phyloP scores from a whole-genome alignment of 2,329 filamentous ascomycete species.

The Botrytis fragariae region DNA sequence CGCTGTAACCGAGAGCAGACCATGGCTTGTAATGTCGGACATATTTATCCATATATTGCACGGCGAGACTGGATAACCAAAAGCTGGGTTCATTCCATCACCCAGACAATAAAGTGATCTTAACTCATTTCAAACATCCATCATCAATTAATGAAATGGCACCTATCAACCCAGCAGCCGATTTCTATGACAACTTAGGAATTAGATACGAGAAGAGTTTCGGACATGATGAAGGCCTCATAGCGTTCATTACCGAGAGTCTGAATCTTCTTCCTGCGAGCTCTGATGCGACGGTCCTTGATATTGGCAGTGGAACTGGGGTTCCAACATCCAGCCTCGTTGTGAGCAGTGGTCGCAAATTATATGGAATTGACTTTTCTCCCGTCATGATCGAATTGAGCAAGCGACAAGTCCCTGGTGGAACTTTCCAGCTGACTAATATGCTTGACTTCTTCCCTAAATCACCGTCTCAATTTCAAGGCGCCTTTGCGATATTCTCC shows the following conservation, averaged over 20 bases:
- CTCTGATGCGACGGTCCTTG: conserved; percentile 26
- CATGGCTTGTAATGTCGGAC: not conserved
- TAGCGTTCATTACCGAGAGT: conserved; percentile 8
- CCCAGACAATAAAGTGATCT: not conserved
- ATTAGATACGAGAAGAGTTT: conserved; percentile 8
- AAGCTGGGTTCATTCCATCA: not conserved
- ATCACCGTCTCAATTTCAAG: conserved; percentile 14
- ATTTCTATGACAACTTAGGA: conserved; percentile 13
- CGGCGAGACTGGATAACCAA: not conserved
- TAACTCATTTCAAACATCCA: not conserved
- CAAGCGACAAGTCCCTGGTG: conserved; percentile 22
- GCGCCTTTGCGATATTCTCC: conserved; percentile 24
- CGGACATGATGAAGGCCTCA: conserved; percentile 12
- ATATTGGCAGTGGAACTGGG: conserved; percentile 40
- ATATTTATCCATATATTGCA: not conserved
- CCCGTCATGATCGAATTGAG: conserved; percentile 32
- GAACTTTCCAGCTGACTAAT: conserved; percentile 22
- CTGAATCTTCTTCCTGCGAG: not conserved
- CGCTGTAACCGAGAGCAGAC: not conserved
- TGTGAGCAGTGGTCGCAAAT: conserved; percentile 17
- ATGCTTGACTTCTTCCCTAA: conserved; percentile 26
- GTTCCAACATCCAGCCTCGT: conserved; percentile 35
- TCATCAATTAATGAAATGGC: not conserved
- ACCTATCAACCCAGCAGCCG: conserved; percentile 6
- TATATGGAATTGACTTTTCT: conserved; percentile 37